phyloP scores from a whole-genome alignment of 179 eudicot genomes.

The Nepenthes alata region DNA sequence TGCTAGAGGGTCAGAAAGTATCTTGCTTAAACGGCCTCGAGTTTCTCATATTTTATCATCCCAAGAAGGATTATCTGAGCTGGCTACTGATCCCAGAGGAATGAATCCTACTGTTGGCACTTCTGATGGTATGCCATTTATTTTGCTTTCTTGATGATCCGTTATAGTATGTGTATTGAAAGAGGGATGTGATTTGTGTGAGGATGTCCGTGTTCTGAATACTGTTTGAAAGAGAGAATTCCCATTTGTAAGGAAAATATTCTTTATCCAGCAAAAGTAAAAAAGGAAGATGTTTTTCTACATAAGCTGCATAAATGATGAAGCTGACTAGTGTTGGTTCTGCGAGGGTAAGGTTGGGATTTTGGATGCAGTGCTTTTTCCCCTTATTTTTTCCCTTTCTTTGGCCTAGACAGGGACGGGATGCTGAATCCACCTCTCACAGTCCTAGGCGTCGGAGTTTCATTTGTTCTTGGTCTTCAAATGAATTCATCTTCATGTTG shows the following conservation, averaged over 20 bases:
- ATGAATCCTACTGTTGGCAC: conserved; percentile 19
- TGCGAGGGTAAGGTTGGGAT: too few species aligned
- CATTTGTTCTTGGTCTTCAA: background rate
- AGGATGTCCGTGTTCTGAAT: background rate
- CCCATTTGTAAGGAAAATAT: too few species aligned
- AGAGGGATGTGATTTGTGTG: background rate
- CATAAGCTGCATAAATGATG: too few species aligned
- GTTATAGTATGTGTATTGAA: background rate
- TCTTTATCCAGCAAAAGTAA: too few species aligned
- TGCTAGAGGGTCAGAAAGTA: conserved; percentile 5
- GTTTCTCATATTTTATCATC: conserved; percentile 42
- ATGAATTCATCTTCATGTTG: background rate
- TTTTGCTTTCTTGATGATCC: background rate
- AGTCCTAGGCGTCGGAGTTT: background rate
- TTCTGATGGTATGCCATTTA: conserved; percentile 47
- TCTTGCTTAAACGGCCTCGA: conserved; percentile 9
- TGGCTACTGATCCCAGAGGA: conserved; percentile 41
- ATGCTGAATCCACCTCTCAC: background rate
- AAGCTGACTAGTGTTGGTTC: too few species aligned
- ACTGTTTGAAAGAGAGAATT: too few species aligned
- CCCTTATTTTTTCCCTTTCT: background rate
- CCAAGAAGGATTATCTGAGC: conserved; percentile 56
- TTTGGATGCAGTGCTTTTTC: too few species aligned
- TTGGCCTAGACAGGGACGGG: background rate
- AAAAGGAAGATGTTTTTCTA: too few species aligned